Percentiles rank a stretch among this genome's conserved stretches.
Evolutionary conservation across 2,329 filamentous ascomycete species (phyloP).

Genomic region (Sporothrix euskadiensis): DNA sequence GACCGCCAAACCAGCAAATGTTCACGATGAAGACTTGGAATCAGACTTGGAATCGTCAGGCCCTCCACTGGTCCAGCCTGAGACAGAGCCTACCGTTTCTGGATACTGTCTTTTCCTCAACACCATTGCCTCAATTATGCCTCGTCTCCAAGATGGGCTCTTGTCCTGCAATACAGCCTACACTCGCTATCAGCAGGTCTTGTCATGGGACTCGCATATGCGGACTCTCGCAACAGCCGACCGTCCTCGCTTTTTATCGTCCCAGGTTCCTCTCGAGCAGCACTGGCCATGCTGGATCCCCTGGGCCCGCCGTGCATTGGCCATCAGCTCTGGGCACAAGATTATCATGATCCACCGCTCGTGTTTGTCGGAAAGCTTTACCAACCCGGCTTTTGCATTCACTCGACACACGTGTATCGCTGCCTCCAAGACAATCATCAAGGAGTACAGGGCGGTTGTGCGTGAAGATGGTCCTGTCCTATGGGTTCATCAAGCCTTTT

Average conservation of each 20-base stretch:
- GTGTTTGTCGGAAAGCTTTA: slow-evolving; percentile 41
- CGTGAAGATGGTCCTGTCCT: slow-evolving; percentile 34
- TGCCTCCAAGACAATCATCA: slow-evolving; percentile 44
- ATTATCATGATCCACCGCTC: slow-evolving; percentile 47
- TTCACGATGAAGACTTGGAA: slow-evolving; percentile 38
- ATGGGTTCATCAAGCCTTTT: slow-evolving; percentile 39
- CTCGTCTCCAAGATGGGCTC: slow-evolving; percentile 39
- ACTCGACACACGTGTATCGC: slow-evolving; percentile 43
- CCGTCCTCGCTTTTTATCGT: slow-evolving; percentile 38
- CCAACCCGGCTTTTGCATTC: slow-evolving; percentile 39
- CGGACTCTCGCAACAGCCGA: slow-evolving; percentile 40
- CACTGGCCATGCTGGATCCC: slow-evolving; percentile 39
- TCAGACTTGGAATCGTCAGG: slow-evolving; percentile 24
- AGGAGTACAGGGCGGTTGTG: slow-evolving; percentile 34
- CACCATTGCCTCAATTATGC: slow-evolving; percentile 42
- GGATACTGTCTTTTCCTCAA: slow-evolving; percentile 39
- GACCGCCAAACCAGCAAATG: slow-evolving; percentile 40
- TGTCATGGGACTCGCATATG: slow-evolving; percentile 41
- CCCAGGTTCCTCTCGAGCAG: slow-evolving; percentile 35
- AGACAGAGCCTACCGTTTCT: slow-evolving; percentile 35
- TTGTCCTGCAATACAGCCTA: slow-evolving; percentile 39
- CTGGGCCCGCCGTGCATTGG: slow-evolving; percentile 41
- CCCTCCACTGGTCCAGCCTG: background rate
- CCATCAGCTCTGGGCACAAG: slow-evolving; percentile 44
- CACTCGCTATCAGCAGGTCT: slow-evolving; percentile 43